A percentile compares a stretch with the other conserved stretches of the same genome.
phyloP scores from a whole-genome alignment of 2,329 filamentous ascomycete species.

The Emergomyces orientalis region DNA sequence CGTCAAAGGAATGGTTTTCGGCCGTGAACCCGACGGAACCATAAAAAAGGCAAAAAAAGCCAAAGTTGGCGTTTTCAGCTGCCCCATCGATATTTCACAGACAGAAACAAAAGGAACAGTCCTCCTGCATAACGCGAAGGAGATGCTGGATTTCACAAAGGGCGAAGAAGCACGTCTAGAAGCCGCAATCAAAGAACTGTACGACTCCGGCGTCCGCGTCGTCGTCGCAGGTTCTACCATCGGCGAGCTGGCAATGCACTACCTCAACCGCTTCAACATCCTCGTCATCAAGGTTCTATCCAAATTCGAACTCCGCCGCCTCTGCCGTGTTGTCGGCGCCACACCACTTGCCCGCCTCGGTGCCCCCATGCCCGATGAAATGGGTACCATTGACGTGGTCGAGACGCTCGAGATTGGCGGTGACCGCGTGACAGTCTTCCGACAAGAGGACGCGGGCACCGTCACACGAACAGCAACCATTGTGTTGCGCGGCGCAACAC shows the following conservation, averaged over 20 bases:
- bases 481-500: conserved; percentile 87
- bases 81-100: conserved; percentile 87
- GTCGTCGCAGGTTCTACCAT: conserved; percentile 88
- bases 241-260: conserved; percentile 91
- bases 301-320: conserved; percentile 90
- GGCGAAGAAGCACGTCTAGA: conserved; percentile 92
- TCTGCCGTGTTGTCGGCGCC: conserved; percentile 93
- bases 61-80: conserved; percentile 95
- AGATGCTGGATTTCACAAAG: conserved; percentile 98
- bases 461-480: conserved; percentile 87
- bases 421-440: conserved; percentile 95
- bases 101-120: conserved; percentile 99
- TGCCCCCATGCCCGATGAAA: conserved; percentile 99
- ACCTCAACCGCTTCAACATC: conserved; percentile 94
- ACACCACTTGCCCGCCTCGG: conserved; percentile 92
- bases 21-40: conserved; percentile 82
- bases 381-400: conserved; percentile 88
- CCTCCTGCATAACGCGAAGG: conserved; percentile 89
- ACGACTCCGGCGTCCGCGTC: conserved; percentile 87
- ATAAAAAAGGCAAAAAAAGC: conserved; percentile 87
- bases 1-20: conserved; percentile 97
- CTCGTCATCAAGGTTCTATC: conserved; percentile 93
- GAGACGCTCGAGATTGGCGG: conserved; percentile 97
- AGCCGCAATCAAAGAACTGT: conserved; percentile 82
- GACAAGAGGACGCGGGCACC: conserved; percentile 73